Evolutionary conservation across 495 filamentous ascomycete species (phyloP), one percentile per base, ranked within the genome.

Genomic region (Cercophora scortea): DNA sequence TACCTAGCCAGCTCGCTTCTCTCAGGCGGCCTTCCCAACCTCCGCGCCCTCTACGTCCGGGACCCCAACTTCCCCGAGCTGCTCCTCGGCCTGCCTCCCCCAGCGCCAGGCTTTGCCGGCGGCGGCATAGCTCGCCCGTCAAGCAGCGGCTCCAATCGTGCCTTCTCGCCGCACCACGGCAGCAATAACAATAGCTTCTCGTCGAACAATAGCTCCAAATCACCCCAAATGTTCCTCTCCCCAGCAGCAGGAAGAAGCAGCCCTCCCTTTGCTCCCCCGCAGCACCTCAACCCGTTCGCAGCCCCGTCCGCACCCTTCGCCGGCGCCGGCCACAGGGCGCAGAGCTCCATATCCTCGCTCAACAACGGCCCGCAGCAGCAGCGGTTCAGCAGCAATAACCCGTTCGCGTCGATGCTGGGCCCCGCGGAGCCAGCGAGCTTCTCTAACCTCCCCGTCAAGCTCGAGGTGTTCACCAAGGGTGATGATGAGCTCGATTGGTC

Each of bases 391-490:
- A 75, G 71, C 50, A 79, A 79, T 54, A 79, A 79, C 60, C 75
- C 75, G 5, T 79, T 79, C 41, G 72, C 73, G 17, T 62, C 74
- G 4, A 45, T 61, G 42, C 36, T 67, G 61, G 38, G 35, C 1
- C 39, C 54, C n/a, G 16, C 40, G 25, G 18, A 8, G 2, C 32
- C 15, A 0, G 47, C 47, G 1, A 40, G 57, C 41, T 42, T 60
- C 35, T n/a, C 67, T 63, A 45, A 76, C 65, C 56, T 86, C 78
- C 62, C 72, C 54, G 83, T 87, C 53, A 80, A 80, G 7, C 76
- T 96, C 32, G 81, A 87, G 59, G 81, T 96, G 25, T 95, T 90
- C 66, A 89, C 81, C 64, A 96, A 95, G 69, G 86, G 88, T 25
- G 76, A 89, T 16, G 84, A 90, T 54, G 89, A 67, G 59, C 72